Base-by-base conservation (phyloP, 176 grass and related monocot genomes). In the Musa schizocarpa region DNA sequence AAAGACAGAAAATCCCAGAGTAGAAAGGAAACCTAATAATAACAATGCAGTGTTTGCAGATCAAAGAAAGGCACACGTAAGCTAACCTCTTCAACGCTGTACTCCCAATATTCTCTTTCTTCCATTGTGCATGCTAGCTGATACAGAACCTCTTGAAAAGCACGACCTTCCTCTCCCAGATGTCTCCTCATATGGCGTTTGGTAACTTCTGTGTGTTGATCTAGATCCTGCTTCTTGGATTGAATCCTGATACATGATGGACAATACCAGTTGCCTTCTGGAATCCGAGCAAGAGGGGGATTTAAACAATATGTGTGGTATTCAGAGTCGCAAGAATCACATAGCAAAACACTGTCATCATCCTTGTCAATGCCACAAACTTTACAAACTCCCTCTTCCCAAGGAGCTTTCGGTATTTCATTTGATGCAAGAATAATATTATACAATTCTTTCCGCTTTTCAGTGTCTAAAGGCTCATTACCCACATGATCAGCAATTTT, bases 371-470 rank as follows among this genome's bases (percentile, higher is more conserved):
- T 90, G 23, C 94, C 94, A 80, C 94, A 98, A 49, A 98, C 90
- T 89, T 98, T 98, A 80, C 94, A 98, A 76, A 98, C 84, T 65
- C 94, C 94, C 54, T 93, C 90, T 80, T 98, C 94, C 94, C 94
- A 98, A 69, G 94, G 94, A 70, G 94, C 94, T 83, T 93, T 97
- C 3, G 90, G 87, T 54, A 93, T 76, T 53, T 87, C 85, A 64
- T 79, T 87, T 76, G 81, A 29, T 78, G 84, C 75, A 57, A 78
- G 75, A 67, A 97, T 79, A 77, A 81, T 80, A 85, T 89, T 82
- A 83, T 83, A 86, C 76, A 98, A 69, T 71, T 93, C 82, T 23
- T 82, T 57, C 7, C 74, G 78, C 25, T 79, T 81, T 79, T 84
- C 81, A 63, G 77, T 77, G 76, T 71, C 76, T 70, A 50, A 66